phyloP scores from a whole-genome alignment of 1,139 yeast genomes.

The Blastobotrys buckinghamii region DNA sequence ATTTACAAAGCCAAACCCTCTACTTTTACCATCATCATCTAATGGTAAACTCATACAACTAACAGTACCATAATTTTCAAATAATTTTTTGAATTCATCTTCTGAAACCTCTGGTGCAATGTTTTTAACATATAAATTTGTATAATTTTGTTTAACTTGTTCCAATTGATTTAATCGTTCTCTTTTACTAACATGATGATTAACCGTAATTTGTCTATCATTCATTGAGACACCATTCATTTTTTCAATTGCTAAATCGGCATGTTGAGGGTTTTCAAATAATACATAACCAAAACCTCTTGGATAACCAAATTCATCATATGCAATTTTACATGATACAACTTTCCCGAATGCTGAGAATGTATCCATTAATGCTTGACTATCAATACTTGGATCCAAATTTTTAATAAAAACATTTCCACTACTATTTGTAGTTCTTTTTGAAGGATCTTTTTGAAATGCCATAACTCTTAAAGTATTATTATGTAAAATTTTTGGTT shows the following conservation, averaged over 20 bases:
- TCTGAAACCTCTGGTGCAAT: constrained; percentile 60
- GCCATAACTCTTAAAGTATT: constrained; percentile 90
- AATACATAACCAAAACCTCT: constrained; percentile 61
- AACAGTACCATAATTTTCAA: constrained; percentile 61
- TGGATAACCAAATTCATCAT: constrained; percentile 50
- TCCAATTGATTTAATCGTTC: constrained; percentile 83
- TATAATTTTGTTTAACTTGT: constrained; percentile 76
- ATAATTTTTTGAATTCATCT: constrained; percentile 54
- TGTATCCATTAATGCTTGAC: constrained; percentile 49
- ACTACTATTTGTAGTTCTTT: constrained; percentile 46
- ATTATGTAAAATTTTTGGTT: constrained; percentile 76
- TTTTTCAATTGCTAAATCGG: constrained; percentile 68
- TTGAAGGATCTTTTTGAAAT: constrained; percentile 86
- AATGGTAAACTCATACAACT: constrained; percentile 58
- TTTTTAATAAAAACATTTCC: constrained; percentile 38
- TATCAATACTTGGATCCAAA: constrained; percentile 63
- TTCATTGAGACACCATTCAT: constrained; percentile 86
- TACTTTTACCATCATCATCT: constrained; percentile 70
- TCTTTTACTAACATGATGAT: constrained; percentile 77
- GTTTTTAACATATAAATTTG: constrained; percentile 84
- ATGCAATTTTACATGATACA: constrained; percentile 47
- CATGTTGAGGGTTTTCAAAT: constrained; percentile 55
- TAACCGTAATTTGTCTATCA: constrained; percentile 83
- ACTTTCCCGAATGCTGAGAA: constrained; percentile 66
- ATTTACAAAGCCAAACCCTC: constrained; percentile 89